Base-by-base conservation (phyloP, 129 eudicot species). In the Flaveria brownii region DNA sequence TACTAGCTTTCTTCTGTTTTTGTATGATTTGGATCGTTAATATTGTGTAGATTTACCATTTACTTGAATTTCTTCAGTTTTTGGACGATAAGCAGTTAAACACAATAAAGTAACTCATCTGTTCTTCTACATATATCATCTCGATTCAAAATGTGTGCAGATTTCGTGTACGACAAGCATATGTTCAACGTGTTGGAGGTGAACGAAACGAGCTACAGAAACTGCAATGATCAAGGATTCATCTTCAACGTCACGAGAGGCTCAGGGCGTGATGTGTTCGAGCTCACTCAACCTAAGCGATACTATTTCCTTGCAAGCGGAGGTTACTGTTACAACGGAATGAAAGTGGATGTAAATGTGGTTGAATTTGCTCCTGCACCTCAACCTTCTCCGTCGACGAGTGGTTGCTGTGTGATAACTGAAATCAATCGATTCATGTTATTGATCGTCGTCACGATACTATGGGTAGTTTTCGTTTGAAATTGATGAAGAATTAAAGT, bases 271-370 rank as follows among this genome's bases (percentile, higher is more conserved):
- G 89, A 88, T 41, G 92, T 88, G 36, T 85, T 73, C 68, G 76
- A 88, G 59, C 87, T 88, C 16, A 78, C 73, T 8, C 68, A 71
- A 22, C 80, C 87, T 14, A 88, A 75, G 59, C 81, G 82, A 14
- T 85, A 88, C 65, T 88, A 85, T 75, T 88, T 85, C 62, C 68
- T 87, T 45, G 60, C 85, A 63, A 79, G 89, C 49, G 86, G 88
- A 42, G 91, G 91, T 62, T 87, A 84, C 70, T 87, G 88, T 50
- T 84, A 46, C 62, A 57, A 64, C 13, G 91, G 91, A 13, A 73
- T 87, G 86, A 87, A 84, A 68, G 49, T 87, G 46, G 86, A 84
- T 11, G 82, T 87, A 56, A 57, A 76, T 45, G 91, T 82, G 5
- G 59, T 55, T 11, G 74, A 82, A 16, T 76, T 61, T 18, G 51